Base-by-base conservation (phyloP, 805 yeast species). In the Kluyveromyces dobzhanskii region DNA sequence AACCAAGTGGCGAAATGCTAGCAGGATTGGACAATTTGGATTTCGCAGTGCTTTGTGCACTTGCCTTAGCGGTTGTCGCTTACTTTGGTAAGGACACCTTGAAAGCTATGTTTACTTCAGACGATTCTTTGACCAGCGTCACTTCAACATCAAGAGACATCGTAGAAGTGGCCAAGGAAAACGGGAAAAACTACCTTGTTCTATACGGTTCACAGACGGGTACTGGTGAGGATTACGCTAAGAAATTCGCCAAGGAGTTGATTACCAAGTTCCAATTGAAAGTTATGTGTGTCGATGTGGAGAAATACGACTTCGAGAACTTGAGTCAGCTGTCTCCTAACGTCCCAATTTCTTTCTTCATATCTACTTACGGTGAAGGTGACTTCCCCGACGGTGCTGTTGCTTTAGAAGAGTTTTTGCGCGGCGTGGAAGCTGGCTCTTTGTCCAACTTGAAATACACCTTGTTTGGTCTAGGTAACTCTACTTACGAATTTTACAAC, bases 311-410 rank as follows among this genome's bases (percentile, higher is more conserved):
- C 49, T 82, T 71, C 54, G 95, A 87, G 30, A 77, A 75, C 46
- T 67, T 92, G 39, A 77, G 76, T 53, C 75, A 75, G 36, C 61
- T 90, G 45, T 73, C 79, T 16, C 65, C 67, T 13, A 73, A 74
- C 43, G 66, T 75, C 39, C 64, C 75, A n/a, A 78, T 78, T 16
- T 77, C 86, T 45, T 80, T 90, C 54, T 71, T 90, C 56, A 69
- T 87, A 65, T 92, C 97, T 24, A 86, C 96, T 9, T 92, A 92
- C 53, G 98, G 98, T 51, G 98, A 90, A 65, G 98, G 98, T 57
- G 98, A 90, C 60, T 95, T 95, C 50, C 90, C 98, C 11, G 98
- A 90, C 60, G 85, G 85, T 51, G 92, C 97, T n/a, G 73, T 75
- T 30, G 78, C 76, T 28, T 85, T 92, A 58, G 78, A 76, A 56